Evolutionary conservation across 176 grass and related monocot genomes (phyloP).

Genomic region (Luzula sylvatica): DNA sequence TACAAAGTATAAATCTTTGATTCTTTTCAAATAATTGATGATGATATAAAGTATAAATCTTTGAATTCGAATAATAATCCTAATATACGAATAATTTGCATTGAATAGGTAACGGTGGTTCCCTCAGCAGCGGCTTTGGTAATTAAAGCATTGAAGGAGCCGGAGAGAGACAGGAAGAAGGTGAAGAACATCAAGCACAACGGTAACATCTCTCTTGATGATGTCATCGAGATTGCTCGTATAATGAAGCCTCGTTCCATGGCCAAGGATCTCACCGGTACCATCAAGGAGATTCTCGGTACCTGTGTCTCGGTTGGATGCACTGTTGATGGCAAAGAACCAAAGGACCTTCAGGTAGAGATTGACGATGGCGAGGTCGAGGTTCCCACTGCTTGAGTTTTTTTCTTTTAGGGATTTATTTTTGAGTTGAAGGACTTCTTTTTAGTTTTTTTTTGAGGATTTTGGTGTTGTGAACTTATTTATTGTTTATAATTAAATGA

Average conservation of each 20-base stretch:
- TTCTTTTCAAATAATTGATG: too few relatives aligned
- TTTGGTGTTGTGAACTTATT: too few relatives aligned
- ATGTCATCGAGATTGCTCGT: constrained; percentile 62
- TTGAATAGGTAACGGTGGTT: constrained; percentile 39
- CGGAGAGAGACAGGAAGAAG: constrained; percentile 78
- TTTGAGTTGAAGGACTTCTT: too few relatives aligned
- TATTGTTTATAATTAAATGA: too few relatives aligned
- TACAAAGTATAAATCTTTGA: too few relatives aligned
- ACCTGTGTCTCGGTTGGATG: constrained; percentile 78
- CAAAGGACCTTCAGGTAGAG: constrained; percentile 75
- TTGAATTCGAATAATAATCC: too few relatives aligned
- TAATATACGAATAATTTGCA: too few relatives aligned
- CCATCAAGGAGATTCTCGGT: constrained; percentile 66
- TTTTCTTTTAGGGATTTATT: too few relatives aligned
- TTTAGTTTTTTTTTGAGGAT: too few relatives aligned
- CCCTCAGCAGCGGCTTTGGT: constrained; percentile 73
- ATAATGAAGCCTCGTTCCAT: constrained; percentile 56
- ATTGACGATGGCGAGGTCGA: constrained; percentile 69
- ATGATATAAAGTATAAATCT: too few relatives aligned
- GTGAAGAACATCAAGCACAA: constrained; percentile 74
- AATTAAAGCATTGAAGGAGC: constrained; percentile 81
- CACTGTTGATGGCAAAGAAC: constrained; percentile 77
- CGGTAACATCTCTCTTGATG: constrained; percentile 68
- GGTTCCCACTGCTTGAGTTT: constrained; percentile 35
- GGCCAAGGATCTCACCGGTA: constrained; percentile 64